Percentiles rank a stretch among this genome's conserved stretches.
phyloP scores from a whole-genome alignment of 1,139 yeast species.

The Entelexis sorbosivorans region DNA sequence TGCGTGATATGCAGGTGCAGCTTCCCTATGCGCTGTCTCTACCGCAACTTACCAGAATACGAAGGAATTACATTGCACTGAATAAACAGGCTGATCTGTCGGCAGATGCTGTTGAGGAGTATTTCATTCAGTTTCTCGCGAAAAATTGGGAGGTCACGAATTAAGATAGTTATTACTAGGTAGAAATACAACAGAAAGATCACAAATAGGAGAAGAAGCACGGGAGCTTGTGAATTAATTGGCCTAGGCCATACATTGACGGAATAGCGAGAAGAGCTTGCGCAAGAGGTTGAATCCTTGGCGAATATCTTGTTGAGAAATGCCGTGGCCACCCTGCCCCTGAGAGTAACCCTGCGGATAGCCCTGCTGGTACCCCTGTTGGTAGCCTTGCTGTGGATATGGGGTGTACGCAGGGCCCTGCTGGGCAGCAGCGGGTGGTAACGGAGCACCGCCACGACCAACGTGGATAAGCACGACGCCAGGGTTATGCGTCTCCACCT shows the following conservation, averaged over 20 bases:
- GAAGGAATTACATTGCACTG: constrained; percentile 69
- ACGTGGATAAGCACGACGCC: constrained; percentile 74
- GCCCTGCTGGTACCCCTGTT: constrained; percentile 20
- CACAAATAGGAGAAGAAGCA: too few relatives aligned
- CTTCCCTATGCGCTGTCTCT: constrained; percentile 59
- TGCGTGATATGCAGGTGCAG: constrained; percentile 38
- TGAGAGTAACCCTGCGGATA: constrained; percentile 21
- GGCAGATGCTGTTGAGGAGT: constrained; percentile 18
- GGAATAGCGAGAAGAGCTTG: constrained; percentile 3
- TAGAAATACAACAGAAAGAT: not conserved
- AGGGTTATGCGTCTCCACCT: constrained; percentile 56
- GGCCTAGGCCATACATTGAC: constrained; percentile 3
- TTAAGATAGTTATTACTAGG: not conserved
- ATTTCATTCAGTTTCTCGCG: constrained; percentile 21
- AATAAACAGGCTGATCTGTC: constrained; percentile 59
- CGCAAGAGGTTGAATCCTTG: constrained; percentile 4
- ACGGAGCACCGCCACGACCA: constrained; percentile 22
- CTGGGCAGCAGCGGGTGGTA: not conserved
- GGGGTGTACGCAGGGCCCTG: constrained; percentile 14
- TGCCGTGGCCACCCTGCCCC: not conserved
- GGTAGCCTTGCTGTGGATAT: constrained; percentile 11
- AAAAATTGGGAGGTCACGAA: constrained; percentile 17
- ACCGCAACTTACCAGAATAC: constrained; percentile 70
- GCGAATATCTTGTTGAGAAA: not conserved
- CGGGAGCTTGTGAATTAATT: too few relatives aligned